These are phyloP conservation scores for Hemileccinum rubropunctum DNA, from an alignment of 768 basidiomycete genomes.

Conservation along the genomic window DNA sequence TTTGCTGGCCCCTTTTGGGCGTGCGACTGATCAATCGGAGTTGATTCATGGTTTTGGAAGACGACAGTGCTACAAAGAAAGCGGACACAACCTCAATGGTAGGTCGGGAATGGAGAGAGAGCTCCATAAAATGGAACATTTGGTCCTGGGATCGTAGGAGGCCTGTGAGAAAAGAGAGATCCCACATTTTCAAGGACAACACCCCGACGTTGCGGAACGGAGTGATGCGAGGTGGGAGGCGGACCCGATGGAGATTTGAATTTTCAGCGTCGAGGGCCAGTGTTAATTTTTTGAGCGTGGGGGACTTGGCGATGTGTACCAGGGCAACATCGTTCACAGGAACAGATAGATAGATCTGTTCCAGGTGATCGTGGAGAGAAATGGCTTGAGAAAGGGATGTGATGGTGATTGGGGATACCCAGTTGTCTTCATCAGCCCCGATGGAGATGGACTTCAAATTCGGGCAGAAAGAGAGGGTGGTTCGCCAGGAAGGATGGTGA, in stretches of 20 bases:
- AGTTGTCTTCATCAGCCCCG: background rate
- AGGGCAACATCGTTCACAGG: background rate
- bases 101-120: too few relatives aligned
- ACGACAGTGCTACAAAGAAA: background rate
- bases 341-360: too few relatives aligned
- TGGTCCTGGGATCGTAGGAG: conserved; percentile 2
- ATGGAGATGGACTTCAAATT: background rate
- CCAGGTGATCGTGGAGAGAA: too few relatives aligned
- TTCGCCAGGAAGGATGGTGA: background rate
- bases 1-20: too few relatives aligned
- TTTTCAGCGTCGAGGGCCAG: background rate
- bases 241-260: background rate
- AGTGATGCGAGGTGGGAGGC: background rate
- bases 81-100: too few relatives aligned
- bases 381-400: too few relatives aligned
- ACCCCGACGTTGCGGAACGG: background rate
- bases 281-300: background rate
- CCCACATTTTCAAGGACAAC: background rate
- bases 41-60: background rate
- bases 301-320: background rate
- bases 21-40: too few relatives aligned
- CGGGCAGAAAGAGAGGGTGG: background rate
- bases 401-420: background rate
- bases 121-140: background rate
- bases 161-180: background rate